A percentile compares a stretch with the other conserved stretches of the same genome.
These are phyloP conservation scores for Harringtonia aguacate DNA, from an alignment of 2,329 filamentous ascomycete species.

Conservation along the genomic window DNA sequence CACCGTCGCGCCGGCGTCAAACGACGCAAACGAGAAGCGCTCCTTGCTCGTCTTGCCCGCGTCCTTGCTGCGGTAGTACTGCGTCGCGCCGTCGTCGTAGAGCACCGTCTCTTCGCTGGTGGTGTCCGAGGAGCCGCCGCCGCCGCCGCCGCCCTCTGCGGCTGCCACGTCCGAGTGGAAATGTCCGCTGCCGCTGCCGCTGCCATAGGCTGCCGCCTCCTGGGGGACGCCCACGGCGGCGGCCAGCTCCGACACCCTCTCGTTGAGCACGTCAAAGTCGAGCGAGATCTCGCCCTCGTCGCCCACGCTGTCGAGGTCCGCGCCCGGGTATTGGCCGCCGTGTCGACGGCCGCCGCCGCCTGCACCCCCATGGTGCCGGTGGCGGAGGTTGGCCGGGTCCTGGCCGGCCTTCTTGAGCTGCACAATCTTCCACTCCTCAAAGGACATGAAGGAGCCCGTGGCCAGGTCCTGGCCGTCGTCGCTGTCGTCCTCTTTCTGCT, in stretches of 20 bases:
- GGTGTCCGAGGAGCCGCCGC: too few relatives aligned
- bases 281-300: conserved; percentile 76
- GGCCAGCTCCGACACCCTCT: conserved; percentile 31
- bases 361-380: background rate
- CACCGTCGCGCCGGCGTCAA: conserved; percentile 89
- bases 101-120: conserved; percentile 25
- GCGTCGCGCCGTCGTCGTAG: conserved; percentile 37
- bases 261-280: conserved; percentile 39
- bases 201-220: too few relatives aligned
- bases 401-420: conserved; percentile 82
- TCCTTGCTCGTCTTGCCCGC: conserved; percentile 97
- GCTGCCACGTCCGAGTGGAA: too few relatives aligned
- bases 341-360: conserved; percentile 22
- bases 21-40: conserved; percentile 93
- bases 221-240: conserved; percentile 15
- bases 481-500: conserved; percentile 9
- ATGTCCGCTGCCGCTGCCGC: too few relatives aligned
- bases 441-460: conserved; percentile 71
- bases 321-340: conserved; percentile 34
- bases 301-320: conserved; percentile 62
- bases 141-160: too few relatives aligned
- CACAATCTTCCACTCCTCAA: conserved; percentile 96
- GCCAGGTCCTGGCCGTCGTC: conserved; percentile 32
- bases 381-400: conserved; percentile 51
- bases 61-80: conserved; percentile 67